Evolutionary conservation across 306 rosid genomes (phyloP), one percentile per base, ranked within the genome.

Genomic region (Pterocarpus santalinus): DNA sequence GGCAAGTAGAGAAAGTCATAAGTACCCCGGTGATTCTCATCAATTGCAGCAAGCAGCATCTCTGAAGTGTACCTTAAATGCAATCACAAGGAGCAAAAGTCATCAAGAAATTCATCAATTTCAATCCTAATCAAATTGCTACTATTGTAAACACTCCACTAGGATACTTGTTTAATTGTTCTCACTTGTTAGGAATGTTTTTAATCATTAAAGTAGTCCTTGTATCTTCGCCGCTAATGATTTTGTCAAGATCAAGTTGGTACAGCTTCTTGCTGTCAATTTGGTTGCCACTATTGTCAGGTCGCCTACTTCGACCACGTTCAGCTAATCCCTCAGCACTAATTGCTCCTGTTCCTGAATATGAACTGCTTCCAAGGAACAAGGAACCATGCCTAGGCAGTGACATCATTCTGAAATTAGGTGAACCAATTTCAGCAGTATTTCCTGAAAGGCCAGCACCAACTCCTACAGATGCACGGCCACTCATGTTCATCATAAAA

Each of bases 131-230:
- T 34, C 44, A 69, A 81, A 73, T 44, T 16, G 57, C 67, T 17
- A 44, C 34, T 39, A 60, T 58, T 15, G 47, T 52, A 32, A 72
- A 47, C 38, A 82, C 17, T 53, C 39, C 76, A 67, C 57, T 41
- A 57, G 65, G 38, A 63, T 69, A 69, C 13, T 15, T 52, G 65
- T 69, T 80, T 46, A 56, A 43, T 32, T 56, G 58, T 71, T 84
- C 93, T 82, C 89, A 94, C 98, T 92, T 92, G 72, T 94, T 94
- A 76, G 98, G 98, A 83, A 94, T 94, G 82, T 94, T 94, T 87
- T 92, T 94, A 49, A 94, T 91, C 98, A 94, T 94, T 82, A 94
- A 88, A 51, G 98, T 94, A 62, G 98, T 92, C 91, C 98, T 94
- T 53, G 79, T 58, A 85, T 94, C 98, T 84, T 92, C 97, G 55